These are phyloP conservation scores for Pyrus betulifolia DNA, from an alignment of 306 rosid species.

Conservation along the genomic window DNA sequence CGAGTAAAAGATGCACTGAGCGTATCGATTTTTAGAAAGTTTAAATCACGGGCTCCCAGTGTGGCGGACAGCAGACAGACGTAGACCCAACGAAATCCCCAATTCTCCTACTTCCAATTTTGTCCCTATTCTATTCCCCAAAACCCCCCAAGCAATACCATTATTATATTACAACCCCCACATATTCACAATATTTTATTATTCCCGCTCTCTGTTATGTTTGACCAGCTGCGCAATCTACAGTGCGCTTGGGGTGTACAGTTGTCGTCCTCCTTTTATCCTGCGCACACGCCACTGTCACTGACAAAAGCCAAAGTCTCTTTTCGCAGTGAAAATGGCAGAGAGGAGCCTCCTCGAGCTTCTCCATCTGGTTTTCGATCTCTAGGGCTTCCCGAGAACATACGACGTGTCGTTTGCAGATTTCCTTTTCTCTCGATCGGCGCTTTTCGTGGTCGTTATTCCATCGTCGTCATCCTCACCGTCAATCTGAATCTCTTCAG, in stretches of 20 bases:
- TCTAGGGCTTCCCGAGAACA: constrained; percentile 9
- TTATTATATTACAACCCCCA: not conserved
- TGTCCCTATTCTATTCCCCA: constrained; percentile 13
- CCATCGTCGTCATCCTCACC: not conserved
- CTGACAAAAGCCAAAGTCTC: constrained; percentile 16
- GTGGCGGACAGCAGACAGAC: constrained; percentile 25
- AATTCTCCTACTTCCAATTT: not conserved
- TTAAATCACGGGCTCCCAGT: constrained; percentile 18
- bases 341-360: constrained; percentile 20
- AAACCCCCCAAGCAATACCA: not conserved
- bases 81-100: constrained; percentile 41
- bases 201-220: not conserved
- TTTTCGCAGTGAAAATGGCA: not conserved
- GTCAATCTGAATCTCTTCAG: not conserved
- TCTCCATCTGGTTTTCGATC: not conserved
- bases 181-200: not conserved
- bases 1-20: not conserved
- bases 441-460: constrained; percentile 1
- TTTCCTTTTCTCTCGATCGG: not conserved
- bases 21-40: not conserved
- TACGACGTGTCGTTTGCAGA: constrained; percentile 12
- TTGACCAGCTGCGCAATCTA: constrained; percentile 14
- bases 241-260: constrained; percentile 27
- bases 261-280: constrained; percentile 23
- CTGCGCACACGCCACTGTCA: constrained; percentile 8